Percentiles rank a stretch among this genome's conserved stretches.
Evolutionary conservation across 148 eudicot genomes (phyloP).

Genomic region (Silene latifolia): DNA sequence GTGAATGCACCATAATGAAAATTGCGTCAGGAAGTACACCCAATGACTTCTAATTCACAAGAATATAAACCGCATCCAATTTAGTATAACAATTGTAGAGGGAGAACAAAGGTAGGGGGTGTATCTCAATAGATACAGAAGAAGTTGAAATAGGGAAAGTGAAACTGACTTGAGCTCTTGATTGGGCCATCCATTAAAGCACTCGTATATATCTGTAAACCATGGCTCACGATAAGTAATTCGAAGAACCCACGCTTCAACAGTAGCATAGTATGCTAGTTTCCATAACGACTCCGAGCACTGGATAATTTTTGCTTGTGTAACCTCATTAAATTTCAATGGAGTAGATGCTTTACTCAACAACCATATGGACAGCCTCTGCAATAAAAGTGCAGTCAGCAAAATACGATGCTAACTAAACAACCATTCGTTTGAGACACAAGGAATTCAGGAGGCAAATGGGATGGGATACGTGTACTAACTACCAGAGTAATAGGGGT

Average conservation of each 20-base stretch:
- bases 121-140: background rate
- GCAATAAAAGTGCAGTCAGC: slow-evolving; percentile 25
- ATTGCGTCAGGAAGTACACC: background rate
- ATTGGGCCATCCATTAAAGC: slow-evolving; percentile 78
- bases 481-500: no score
- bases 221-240: slow-evolving; percentile 59
- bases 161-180: slow-evolving; percentile 75
- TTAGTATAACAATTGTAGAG: background rate
- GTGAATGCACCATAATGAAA: background rate
- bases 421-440: background rate
- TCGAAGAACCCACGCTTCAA: slow-evolving; percentile 53
- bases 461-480: background rate
- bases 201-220: slow-evolving; percentile 58
- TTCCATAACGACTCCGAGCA: slow-evolving; percentile 96
- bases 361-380: slow-evolving; percentile 71
- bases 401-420: background rate
- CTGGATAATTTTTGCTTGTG: slow-evolving; percentile 54
- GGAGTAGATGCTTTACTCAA: slow-evolving; percentile 40
- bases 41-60: background rate
- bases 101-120: background rate
- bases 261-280: slow-evolving; percentile 70
- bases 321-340: slow-evolving; percentile 43
- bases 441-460: background rate
- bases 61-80: background rate
- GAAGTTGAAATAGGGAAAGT: background rate